phyloP scores from a whole-genome alignment of 805 yeast genomes.

The Kockiozyma suomiensis region DNA sequence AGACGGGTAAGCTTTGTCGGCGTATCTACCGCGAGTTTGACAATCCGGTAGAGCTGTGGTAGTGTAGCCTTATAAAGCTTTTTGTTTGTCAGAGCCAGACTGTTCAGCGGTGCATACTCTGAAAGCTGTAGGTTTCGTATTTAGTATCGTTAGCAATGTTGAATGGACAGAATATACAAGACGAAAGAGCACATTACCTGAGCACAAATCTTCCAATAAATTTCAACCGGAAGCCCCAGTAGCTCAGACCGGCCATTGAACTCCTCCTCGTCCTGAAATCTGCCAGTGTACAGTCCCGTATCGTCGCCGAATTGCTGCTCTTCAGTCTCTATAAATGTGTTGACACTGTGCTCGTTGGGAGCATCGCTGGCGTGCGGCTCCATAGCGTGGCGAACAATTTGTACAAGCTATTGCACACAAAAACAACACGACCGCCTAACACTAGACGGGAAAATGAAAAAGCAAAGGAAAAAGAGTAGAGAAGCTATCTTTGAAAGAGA shows the following conservation, averaged over 20 bases:
- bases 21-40: neutral
- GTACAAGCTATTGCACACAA: too few species aligned
- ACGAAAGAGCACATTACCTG: constrained; percentile 16
- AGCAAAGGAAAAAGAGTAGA: too few species aligned
- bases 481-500: too few species aligned
- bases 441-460: neutral
- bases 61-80: constrained; percentile 16
- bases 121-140: neutral
- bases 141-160: neutral
- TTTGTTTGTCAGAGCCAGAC: constrained; percentile 16
- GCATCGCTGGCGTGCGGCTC: too few species aligned
- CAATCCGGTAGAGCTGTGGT: constrained; percentile 25
- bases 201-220: constrained; percentile 28
- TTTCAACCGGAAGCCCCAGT: constrained; percentile 24
- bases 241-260: neutral
- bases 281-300: too few species aligned
- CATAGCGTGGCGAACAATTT: too few species aligned
- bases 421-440: too few species aligned
- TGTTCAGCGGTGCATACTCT: constrained; percentile 12
- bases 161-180: neutral
- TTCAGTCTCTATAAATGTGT: too few species aligned
- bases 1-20: neutral
- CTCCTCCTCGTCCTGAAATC: too few species aligned
- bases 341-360: too few species aligned
- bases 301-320: too few species aligned